Evolutionary conservation across 108 stramenopile genomes (phyloP).

Genomic region (Cyclostephanos invisitatus): DNA sequence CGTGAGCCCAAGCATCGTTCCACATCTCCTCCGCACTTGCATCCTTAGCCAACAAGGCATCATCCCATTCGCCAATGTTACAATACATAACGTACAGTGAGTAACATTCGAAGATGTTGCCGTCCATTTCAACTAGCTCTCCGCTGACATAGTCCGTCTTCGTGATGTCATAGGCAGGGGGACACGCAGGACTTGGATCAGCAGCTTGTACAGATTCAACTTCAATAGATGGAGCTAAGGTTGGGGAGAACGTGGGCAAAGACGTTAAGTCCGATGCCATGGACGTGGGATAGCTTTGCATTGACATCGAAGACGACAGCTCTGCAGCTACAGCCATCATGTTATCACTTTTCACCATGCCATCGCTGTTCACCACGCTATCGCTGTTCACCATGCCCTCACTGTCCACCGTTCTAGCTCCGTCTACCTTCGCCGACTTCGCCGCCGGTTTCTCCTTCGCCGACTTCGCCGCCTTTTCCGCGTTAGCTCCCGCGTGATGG

Average conservation of each 20-base stretch:
- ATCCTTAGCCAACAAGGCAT: neutral
- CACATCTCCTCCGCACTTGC: constrained; percentile 9
- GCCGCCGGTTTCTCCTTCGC: neutral
- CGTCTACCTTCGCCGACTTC: neutral
- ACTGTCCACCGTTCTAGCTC: no score
- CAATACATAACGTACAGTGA: neutral
- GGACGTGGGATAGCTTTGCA: no score
- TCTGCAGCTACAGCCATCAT: no score
- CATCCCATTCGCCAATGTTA: constrained; percentile 17
- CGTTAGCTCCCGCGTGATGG: neutral
- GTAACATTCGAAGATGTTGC: constrained; percentile 12
- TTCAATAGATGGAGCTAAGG: neutral
- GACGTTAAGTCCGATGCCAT: neutral
- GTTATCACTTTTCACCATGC: no score
- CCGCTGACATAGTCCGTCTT: constrained; percentile 11
- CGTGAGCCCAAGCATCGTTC: constrained; percentile 8
- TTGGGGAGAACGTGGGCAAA: neutral
- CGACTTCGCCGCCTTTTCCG: neutral
- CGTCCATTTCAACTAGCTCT: neutral
- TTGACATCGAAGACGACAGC: no score
- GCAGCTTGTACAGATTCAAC: neutral
- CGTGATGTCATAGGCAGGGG: constrained; percentile 7
- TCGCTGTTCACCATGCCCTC: no score
- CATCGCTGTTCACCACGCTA: no score
- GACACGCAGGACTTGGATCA: neutral